Base-by-base conservation (phyloP, 495 filamentous ascomycete species). In the Delitschia confertaspora region DNA sequence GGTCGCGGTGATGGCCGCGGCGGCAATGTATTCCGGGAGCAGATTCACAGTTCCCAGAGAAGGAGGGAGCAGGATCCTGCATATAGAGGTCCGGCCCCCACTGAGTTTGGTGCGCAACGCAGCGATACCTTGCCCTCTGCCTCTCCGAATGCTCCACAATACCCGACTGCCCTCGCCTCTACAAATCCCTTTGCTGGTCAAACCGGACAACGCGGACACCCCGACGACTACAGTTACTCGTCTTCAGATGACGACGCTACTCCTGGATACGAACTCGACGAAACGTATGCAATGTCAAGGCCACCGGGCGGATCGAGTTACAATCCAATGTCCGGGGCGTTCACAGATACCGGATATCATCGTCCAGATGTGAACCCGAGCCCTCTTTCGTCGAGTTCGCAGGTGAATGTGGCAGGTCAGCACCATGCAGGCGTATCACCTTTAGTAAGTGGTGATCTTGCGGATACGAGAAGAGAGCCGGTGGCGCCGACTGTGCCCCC, bases 1-100 rank as follows among this genome's bases (percentile, higher is more conserved):
- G 34, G n/a, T 6, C 38, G 8, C 1, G 27, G 11, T 13, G 43
- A 29, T 11, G 43, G 45, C 4, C 38, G 40, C 21, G 34, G 38
- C 11, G 35, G 49, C 37, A 60, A 60, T 26, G 57, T 60, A n/a
- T 60, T 60, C 43, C 51, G 57, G 4, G 18, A 49, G 31, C 57
- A 60, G 39, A 51, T 60, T 5, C 49, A 42, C 11, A 25, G 29
- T 11, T 55, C 54, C 3, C 54, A 58, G 47, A 49, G 52, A 3
- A 43, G 46, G 17, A 14, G 56, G 11, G 36, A 47, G 14, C 42
- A 50, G 10, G 30, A 36, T 14, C 20, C 33, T 0, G 16, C 27
- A 17, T 20, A 24, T 9, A 35, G 25, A 8, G 14, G 20, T 11
- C 34, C 44, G 3, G 20, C 42, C 10, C 36, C 42, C 31, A 24